phyloP scores from a whole-genome alignment of 2,329 filamentous ascomycete species.

The Aspergillus tanneri region DNA sequence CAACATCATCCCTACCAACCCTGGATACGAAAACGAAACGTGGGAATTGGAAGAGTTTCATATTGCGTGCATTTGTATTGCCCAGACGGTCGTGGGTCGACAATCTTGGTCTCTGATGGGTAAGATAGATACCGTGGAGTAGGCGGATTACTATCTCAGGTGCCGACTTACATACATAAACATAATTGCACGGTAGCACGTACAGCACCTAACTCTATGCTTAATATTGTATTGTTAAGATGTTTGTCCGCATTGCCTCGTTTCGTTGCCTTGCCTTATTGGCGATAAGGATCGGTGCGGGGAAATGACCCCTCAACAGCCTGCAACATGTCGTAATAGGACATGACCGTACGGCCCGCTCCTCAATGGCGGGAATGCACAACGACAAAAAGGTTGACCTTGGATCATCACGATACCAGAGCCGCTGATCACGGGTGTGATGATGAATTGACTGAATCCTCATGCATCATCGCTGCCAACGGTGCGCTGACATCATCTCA shows the following conservation, averaged over 20 bases:
- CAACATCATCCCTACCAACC: no score
- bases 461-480: not conserved
- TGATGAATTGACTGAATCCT: not conserved
- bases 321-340: conserved; percentile 30
- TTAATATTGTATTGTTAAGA: no score
- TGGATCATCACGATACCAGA: not conserved
- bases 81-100: no score
- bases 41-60: no score
- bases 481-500: conserved; percentile 21
- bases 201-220: no score
- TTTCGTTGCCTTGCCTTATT: not conserved
- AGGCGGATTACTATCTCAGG: not conserved
- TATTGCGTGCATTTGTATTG: no score
- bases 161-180: no score
- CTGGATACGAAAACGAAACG: no score
- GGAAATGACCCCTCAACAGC: conserved; percentile 1
- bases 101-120: no score
- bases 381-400: conserved; percentile 19
- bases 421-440: not conserved
- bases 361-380: conserved; percentile 20
- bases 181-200: no score
- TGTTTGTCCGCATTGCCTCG: no score
- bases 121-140: no score
- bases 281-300: not conserved
- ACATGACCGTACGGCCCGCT: conserved; percentile 12